phyloP scores from a whole-genome alignment of 2,329 filamentous ascomycete species.

The Fusarium concolor region DNA sequence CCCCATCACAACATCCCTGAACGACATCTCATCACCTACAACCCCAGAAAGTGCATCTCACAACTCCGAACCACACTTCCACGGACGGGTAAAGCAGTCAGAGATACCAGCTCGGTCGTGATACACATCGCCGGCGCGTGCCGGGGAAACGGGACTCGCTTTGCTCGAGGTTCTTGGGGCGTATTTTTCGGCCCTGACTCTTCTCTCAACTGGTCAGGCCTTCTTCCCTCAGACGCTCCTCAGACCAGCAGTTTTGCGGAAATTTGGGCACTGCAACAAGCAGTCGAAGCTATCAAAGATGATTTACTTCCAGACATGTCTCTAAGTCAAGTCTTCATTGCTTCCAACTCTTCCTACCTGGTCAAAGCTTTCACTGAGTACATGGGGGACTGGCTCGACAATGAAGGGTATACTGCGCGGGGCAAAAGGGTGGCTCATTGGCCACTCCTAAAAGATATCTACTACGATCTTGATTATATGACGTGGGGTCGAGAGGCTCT shows the following conservation, averaged over 20 bases:
- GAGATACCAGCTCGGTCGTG: slow-evolving; percentile 23
- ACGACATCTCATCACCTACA: slow-evolving; percentile 1
- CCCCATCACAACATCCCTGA: not conserved
- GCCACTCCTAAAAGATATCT: not conserved
- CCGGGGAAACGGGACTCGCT: slow-evolving; percentile 34
- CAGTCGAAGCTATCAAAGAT: slow-evolving; percentile 54
- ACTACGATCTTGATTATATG: not conserved
- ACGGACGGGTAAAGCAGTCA: not conserved
- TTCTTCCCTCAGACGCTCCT: slow-evolving; percentile 76
- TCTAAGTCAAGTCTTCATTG: not conserved
- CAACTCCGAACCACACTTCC: not conserved
- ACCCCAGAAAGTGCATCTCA: not conserved
- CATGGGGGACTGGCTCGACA: not conserved
- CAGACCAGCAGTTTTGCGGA: slow-evolving; percentile 74
- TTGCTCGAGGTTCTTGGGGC: slow-evolving; percentile 40
- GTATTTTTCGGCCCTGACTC: slow-evolving; percentile 45
- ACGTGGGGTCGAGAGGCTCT: not conserved
- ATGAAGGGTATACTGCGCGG: not conserved
- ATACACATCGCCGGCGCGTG: slow-evolving; percentile 44
- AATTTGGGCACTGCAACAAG: slow-evolving; percentile 73
- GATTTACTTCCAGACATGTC: not conserved
- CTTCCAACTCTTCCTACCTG: not conserved
- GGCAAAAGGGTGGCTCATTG: not conserved
- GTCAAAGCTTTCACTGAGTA: not conserved
- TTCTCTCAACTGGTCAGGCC: slow-evolving; percentile 32